These are phyloP conservation scores for Knufia petricola DNA, from an alignment of 2,329 filamentous ascomycete species.

Conservation along the genomic window DNA sequence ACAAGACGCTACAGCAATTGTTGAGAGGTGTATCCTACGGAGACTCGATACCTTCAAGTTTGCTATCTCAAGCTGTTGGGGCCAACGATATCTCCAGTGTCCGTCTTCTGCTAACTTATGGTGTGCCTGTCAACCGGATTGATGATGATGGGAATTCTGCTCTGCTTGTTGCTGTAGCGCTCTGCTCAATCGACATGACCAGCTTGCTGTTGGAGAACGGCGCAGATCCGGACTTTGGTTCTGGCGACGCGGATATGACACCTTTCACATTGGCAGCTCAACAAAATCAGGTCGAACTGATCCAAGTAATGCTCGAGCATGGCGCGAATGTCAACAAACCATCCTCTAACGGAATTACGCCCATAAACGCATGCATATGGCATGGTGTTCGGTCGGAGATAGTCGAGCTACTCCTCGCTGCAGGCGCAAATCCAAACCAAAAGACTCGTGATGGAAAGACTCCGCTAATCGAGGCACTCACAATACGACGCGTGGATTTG, in stretches of 20 bases:
- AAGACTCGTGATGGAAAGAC: slow-evolving; percentile 56
- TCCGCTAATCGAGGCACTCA: slow-evolving; percentile 53
- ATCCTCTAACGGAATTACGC: slow-evolving; percentile 50
- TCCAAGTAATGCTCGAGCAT: slow-evolving; percentile 52
- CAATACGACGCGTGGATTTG: slow-evolving; percentile 47
- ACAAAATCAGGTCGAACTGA: slow-evolving; percentile 46
- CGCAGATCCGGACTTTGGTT: slow-evolving; percentile 46
- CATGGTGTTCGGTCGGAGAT: slow-evolving; percentile 44
- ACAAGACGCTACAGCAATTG: slow-evolving; percentile 48
- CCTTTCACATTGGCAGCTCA: slow-evolving; percentile 44
- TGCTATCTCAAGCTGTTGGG: slow-evolving; percentile 46
- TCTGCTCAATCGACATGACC: slow-evolving; percentile 47
- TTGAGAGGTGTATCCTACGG: slow-evolving; percentile 33
- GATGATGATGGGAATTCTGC: slow-evolving; percentile 45
- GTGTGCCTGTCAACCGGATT: slow-evolving; percentile 45
- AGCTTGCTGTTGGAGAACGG: slow-evolving; percentile 56
- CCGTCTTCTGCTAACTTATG: slow-evolving; percentile 48
- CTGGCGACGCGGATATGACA: slow-evolving; percentile 44
- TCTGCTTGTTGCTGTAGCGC: slow-evolving; percentile 43
- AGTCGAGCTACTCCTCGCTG: slow-evolving; percentile 50
- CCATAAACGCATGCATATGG: slow-evolving; percentile 54
- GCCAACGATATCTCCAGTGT: slow-evolving; percentile 45
- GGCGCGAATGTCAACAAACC: slow-evolving; percentile 49
- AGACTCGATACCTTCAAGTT: not conserved
- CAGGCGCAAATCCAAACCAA: slow-evolving; percentile 48